phyloP scores from a whole-genome alignment of 1,284 basidiomycete species.

The Austroboletus olivaceoglutinosus region DNA sequence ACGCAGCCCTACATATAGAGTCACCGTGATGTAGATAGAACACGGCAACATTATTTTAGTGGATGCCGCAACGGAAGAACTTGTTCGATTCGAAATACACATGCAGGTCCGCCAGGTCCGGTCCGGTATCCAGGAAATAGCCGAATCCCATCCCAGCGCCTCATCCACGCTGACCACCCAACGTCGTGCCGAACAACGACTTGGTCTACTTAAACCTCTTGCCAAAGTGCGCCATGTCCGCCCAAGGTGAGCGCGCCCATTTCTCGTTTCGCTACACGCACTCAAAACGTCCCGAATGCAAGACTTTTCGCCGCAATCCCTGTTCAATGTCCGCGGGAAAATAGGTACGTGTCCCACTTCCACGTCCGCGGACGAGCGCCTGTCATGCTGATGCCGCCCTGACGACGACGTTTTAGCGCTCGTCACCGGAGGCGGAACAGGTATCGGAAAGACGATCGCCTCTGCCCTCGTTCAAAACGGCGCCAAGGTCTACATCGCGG shows the following conservation, averaged over 20 bases:
- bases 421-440: slow-evolving; percentile 77
- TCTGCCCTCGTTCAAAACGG: slow-evolving; percentile 79
- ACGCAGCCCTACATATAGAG: too few species aligned
- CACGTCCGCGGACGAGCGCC: neutral
- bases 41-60: too few species aligned
- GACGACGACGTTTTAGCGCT: slow-evolving; percentile 48
- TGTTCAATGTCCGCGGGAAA: slow-evolving; percentile 77
- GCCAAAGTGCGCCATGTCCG: slow-evolving; percentile 11
- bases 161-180: neutral
- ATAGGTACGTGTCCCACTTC: slow-evolving; percentile 44
- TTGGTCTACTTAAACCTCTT: neutral
- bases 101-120: too few species aligned
- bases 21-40: too few species aligned
- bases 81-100: too few species aligned
- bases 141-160: too few species aligned
- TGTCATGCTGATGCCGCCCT: slow-evolving; percentile 3
- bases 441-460: slow-evolving; percentile 81
- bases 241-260: slow-evolving; percentile 7
- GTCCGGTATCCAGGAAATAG: neutral
- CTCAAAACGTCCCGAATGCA: neutral
- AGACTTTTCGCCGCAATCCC: slow-evolving; percentile 59
- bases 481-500: slow-evolving; percentile 83
- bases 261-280: neutral
- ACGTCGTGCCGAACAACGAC: neutral
- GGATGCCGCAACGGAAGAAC: too few species aligned